A percentile compares a stretch with the other conserved stretches of the same genome.
phyloP scores from a whole-genome alignment of 2,329 filamentous ascomycete species.

The Tricladium varicosporioides region DNA sequence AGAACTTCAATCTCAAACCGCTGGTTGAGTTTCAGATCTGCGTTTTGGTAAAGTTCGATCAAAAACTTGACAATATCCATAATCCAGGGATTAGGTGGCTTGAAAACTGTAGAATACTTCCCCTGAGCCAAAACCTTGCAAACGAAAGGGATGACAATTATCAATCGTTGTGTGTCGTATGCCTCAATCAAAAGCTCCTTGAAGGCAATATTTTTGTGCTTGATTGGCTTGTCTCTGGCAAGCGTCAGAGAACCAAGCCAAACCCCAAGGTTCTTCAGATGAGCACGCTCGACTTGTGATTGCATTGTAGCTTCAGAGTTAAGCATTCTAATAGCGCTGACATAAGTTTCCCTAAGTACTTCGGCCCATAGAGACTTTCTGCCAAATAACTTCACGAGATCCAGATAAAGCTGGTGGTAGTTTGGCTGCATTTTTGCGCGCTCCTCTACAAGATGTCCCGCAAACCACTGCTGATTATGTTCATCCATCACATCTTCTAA shows the following conservation, averaged over 20 bases:
- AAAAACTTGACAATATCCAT: conserved; percentile 93
- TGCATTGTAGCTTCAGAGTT: conserved; percentile 87
- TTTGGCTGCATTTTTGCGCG: conserved; percentile 97
- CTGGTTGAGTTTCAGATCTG: conserved; percentile 90
- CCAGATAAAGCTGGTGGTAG: conserved; percentile 89
- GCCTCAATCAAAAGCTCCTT: conserved; percentile 93
- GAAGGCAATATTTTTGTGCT: conserved; percentile 95
- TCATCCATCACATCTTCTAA: conserved; percentile 75
- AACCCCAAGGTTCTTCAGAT: conserved; percentile 87
- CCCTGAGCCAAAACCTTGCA: conserved; percentile 93
- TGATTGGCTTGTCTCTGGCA: conserved; percentile 91
- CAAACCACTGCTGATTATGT: conserved; percentile 93
- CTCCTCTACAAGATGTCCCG: conserved; percentile 89
- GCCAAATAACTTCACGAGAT: conserved; percentile 80
- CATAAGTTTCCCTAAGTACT: conserved; percentile 89
- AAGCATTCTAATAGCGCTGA: conserved; percentile 79
- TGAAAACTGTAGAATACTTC: conserved; percentile 81
- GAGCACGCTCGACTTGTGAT: conserved; percentile 78
- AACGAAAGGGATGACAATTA: conserved; percentile 94
- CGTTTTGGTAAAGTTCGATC: conserved; percentile 90
- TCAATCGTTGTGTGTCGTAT: conserved; percentile 85
- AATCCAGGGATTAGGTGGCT: conserved; percentile 93
- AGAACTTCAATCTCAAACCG: conserved; percentile 99
- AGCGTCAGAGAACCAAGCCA: conserved; percentile 95
- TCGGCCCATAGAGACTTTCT: conserved; percentile 80